Evolutionary conservation across 108 stramenopile species (phyloP).

Genomic region (Fistulifera pelliculosa): DNA sequence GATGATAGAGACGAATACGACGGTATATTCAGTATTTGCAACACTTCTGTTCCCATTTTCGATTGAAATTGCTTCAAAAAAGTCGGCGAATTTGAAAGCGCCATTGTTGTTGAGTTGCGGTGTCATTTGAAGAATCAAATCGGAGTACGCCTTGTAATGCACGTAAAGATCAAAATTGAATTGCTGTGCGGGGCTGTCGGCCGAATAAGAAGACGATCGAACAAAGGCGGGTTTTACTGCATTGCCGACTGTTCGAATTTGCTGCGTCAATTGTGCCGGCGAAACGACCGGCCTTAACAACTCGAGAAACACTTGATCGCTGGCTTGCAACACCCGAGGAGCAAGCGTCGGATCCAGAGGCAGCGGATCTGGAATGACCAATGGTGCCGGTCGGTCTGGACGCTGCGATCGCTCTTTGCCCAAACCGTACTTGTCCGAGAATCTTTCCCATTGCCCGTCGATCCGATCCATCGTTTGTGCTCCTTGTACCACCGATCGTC

Average conservation of each 20-base stretch:
- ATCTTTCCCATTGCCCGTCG: constrained; percentile 72
- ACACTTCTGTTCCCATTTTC: too few species aligned
- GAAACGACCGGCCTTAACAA: constrained; percentile 4
- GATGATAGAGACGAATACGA: neutral
- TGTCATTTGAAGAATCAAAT: constrained; percentile 52
- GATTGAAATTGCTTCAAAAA: neutral
- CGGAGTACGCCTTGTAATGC: constrained; percentile 66
- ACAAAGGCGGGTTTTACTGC: constrained; percentile 42
- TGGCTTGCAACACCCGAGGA: constrained; percentile 17
- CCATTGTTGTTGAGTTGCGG: constrained; percentile 2
- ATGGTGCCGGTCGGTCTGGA: constrained; percentile 18
- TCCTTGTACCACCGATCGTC: constrained; percentile 61
- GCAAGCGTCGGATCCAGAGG: constrained; percentile 30
- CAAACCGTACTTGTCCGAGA: constrained; percentile 58
- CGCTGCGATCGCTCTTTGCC: constrained; percentile 43
- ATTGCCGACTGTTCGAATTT: constrained; percentile 23
- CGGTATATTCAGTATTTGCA: too few species aligned
- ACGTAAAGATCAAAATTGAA: constrained; percentile 66
- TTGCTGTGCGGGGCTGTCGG: constrained; percentile 19
- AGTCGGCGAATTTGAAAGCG: neutral
- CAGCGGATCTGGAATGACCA: constrained; percentile 27
- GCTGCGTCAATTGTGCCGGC: constrained; percentile 14
- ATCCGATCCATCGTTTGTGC: constrained; percentile 69
- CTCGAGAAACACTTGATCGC: constrained; percentile 33
- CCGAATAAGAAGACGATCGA: constrained; percentile 20